Evolutionary conservation across 148 eudicot species (phyloP).

Genomic region (Nepenthes mirabilis): DNA sequence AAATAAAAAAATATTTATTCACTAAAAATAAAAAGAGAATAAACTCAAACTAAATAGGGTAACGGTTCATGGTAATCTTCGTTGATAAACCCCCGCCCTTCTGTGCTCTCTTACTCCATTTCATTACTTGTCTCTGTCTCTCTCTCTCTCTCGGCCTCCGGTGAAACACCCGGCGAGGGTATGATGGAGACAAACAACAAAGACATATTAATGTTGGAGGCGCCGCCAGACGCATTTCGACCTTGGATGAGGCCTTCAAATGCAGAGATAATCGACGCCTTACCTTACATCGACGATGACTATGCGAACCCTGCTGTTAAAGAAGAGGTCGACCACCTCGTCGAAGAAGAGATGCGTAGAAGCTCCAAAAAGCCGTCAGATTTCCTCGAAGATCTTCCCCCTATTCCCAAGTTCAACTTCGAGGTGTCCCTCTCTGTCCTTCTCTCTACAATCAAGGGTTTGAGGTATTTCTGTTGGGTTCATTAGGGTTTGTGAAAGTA

Average conservation of each 20-base stretch:
- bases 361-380: slow-evolving; percentile 72
- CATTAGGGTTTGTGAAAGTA: slow-evolving; percentile 5
- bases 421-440: slow-evolving; percentile 26
- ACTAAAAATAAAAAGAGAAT: too few species aligned
- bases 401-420: slow-evolving; percentile 41
- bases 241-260: slow-evolving; percentile 43
- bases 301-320: slow-evolving; percentile 59
- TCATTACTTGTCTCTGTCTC: too few species aligned
- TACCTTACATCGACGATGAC: slow-evolving; percentile 92
- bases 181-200: slow-evolving; percentile 26
- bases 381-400: slow-evolving; percentile 74
- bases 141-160: too few species aligned
- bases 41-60: too few species aligned
- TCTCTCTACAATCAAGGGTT: not conserved
- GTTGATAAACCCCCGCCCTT: too few species aligned
- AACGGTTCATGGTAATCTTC: too few species aligned
- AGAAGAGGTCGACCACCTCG: slow-evolving; percentile 68
- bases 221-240: slow-evolving; percentile 34
- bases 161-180: not conserved
- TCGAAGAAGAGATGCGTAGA: slow-evolving; percentile 82
- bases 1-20: too few species aligned
- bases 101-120: too few species aligned
- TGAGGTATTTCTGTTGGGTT: slow-evolving; percentile 3
- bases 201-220: slow-evolving; percentile 67
- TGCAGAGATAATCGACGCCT: slow-evolving; percentile 55